Conservation (phyloP, 257 asterid species). For the Nicotiana noctiflora region DNA sequence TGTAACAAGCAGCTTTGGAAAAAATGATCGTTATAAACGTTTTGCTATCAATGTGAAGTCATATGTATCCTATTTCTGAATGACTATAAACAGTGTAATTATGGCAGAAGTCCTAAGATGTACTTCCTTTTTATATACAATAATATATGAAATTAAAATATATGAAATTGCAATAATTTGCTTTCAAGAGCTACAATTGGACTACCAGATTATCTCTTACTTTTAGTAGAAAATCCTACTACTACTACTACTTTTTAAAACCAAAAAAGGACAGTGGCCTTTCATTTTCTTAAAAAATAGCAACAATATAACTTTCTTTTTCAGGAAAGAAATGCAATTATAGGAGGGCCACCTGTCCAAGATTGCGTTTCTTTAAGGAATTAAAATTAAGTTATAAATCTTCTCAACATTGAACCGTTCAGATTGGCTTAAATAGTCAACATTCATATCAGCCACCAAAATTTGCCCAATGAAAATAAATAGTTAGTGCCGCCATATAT, state of each 20-base stretch:
- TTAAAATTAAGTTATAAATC: background rate
- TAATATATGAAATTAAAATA: no score
- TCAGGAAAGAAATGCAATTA: constrained; percentile 2
- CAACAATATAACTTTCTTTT: background rate
- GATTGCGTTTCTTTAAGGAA: background rate
- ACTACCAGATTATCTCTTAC: background rate
- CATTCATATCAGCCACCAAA: constrained; percentile 22
- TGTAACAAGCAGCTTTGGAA: background rate
- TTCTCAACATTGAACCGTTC: background rate
- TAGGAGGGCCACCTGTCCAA: constrained; percentile 14
- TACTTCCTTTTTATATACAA: background rate
- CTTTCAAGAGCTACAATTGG: background rate
- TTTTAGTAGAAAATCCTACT: background rate
- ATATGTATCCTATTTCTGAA: no score
- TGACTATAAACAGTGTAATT: no score
- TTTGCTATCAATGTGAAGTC: no score
- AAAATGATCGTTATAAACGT: no score
- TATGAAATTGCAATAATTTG: background rate
- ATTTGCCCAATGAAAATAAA: constrained; percentile 3
- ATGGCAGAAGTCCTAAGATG: background rate
- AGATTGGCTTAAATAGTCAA: constrained; percentile 16
- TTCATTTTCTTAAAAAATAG: background rate
- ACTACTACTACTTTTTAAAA: background rate
- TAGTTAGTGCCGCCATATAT: constrained; percentile 29
- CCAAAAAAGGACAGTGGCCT: background rate